Evolutionary conservation across 1,139 yeast species (phyloP), one percentile per base, ranked within the genome.

Genomic region (Candida smagusa): DNA sequence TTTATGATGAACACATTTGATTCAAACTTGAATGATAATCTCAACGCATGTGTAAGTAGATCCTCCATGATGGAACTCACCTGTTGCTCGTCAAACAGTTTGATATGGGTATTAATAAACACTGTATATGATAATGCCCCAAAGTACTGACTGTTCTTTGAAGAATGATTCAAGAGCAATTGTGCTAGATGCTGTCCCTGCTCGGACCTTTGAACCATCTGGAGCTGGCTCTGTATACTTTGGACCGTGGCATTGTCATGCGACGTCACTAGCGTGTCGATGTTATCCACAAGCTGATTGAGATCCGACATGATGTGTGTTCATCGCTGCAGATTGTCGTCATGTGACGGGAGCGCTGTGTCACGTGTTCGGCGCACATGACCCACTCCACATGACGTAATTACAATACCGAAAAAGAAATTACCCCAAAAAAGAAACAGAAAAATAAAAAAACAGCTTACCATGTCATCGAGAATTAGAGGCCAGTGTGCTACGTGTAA

Each of bases 51-150:
- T n/a, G 35, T 43, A 5, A 45, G 21, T 6, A 47, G 26, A 12
- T 39, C 44, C 5, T 44, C 31, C 3, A 42, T 23, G 7, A 48
- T 25, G 8, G 31, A 30, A 9, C 27, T 28, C 9, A 42, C 26
- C 11, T 30, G 22, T 35, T 35, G 28, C 8, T 27, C 30, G 4
- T 36, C 35, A 4, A 33, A 35, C 32, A 8, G 37, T 25, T 7
- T 32, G n/a, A 3, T 30, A 41, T 38, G 56, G 34, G 68, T 72
- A 33, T 79, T 61, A 36, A 79, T 77, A 23, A 80, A 80, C 7
- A 71, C 75, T 0, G 88, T 73, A 39, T 77, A 77, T 0, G 90
- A 82, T 40, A 83, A 61, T 0, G 90, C 90, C 1, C 92, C 92
- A 52, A 84, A 83, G 55, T 79, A 84, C 48, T 74, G 72, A 39